These are phyloP conservation scores for Coemansia sp. DNA, from an alignment of 192 early-diverging fungal genomes.

Conservation along the genomic window DNA sequence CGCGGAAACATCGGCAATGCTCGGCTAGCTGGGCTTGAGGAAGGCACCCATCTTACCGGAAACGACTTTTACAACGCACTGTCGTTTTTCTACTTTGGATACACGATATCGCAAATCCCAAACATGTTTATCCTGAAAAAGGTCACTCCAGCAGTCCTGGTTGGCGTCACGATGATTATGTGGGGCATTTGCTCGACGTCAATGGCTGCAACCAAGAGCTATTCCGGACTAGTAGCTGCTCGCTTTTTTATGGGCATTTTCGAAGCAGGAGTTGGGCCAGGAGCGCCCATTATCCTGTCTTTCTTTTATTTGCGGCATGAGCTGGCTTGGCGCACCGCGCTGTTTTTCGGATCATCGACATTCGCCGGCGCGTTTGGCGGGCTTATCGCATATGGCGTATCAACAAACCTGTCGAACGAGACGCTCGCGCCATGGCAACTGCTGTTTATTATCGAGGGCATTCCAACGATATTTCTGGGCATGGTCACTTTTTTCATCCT, in stretches of 20 bases:
- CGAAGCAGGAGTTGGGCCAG: conserved; percentile 74
- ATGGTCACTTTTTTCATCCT: conserved; percentile 55
- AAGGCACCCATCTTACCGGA: conserved; percentile 51
- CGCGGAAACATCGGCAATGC: conserved; percentile 75
- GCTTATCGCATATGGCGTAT: conserved; percentile 68
- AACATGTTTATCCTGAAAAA: conserved; percentile 72
- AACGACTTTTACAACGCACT: conserved; percentile 51
- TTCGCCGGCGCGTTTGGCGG: conserved; percentile 74
- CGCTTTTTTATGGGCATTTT: conserved; percentile 56
- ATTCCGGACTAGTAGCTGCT: conserved; percentile 27
- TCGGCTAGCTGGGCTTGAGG: conserved; percentile 52
- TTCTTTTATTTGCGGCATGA: conserved; percentile 71
- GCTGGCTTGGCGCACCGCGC: conserved; percentile 60
- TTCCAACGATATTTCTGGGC: conserved; percentile 62
- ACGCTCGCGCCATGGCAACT: conserved; percentile 65
- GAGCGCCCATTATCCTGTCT: conserved; percentile 66
- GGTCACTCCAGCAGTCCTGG: conserved; percentile 59
- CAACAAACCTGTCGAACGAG: conserved; percentile 52
- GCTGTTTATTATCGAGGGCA: conserved; percentile 70
- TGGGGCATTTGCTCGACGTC: conserved; percentile 68
- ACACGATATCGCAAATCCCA: conserved; percentile 76
- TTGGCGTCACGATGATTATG: conserved; percentile 62
- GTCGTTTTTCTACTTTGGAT: conserved; percentile 55
- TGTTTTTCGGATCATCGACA: conserved; percentile 68
- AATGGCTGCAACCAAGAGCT: conserved; percentile 56